phyloP scores from a whole-genome alignment of 768 basidiomycete genomes.

The Pisolithus microcarpus region DNA sequence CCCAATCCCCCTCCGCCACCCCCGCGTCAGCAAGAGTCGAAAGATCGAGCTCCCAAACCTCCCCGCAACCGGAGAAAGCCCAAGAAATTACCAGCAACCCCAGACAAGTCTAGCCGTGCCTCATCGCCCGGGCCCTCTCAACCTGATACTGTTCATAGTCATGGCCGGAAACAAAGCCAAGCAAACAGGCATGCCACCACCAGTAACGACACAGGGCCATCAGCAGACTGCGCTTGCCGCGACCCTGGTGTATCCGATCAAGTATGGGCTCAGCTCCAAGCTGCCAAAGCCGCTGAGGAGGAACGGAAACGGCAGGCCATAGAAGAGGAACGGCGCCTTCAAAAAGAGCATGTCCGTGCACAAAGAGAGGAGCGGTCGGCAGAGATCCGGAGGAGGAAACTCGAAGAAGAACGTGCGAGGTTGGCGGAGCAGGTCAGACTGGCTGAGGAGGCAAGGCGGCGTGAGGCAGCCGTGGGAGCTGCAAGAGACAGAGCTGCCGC shows the following conservation, averaged over 20 bases:
- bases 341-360: slow-evolving; percentile 12
- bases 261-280: slow-evolving; percentile 45
- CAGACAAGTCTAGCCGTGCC: neutral
- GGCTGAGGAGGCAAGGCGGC: too few species aligned
- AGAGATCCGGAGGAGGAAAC: slow-evolving; percentile 9
- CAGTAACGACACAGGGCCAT: neutral
- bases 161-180: neutral
- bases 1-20: slow-evolving; percentile 18
- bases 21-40: slow-evolving; percentile 8
- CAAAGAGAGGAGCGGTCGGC: slow-evolving; percentile 10
- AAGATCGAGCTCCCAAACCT: neutral
- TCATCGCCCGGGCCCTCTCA: neutral
- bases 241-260: slow-evolving; percentile 49
- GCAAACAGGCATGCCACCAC: neutral
- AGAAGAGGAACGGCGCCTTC: slow-evolving; percentile 12
- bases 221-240: slow-evolving; percentile 15
- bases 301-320: slow-evolving; percentile 12
- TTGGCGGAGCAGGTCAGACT: too few species aligned
- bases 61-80: neutral
- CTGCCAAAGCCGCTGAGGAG: slow-evolving; percentile 23
- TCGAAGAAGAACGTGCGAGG: slow-evolving; percentile 6
- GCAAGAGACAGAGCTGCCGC: slow-evolving; percentile 18
- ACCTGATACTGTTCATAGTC: neutral
- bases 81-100: neutral
- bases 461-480: slow-evolving; percentile 4